These are phyloP conservation scores for Leucocoprinus leucothites DNA, from an alignment of 768 basidiomycete genomes.

Conservation along the genomic window DNA sequence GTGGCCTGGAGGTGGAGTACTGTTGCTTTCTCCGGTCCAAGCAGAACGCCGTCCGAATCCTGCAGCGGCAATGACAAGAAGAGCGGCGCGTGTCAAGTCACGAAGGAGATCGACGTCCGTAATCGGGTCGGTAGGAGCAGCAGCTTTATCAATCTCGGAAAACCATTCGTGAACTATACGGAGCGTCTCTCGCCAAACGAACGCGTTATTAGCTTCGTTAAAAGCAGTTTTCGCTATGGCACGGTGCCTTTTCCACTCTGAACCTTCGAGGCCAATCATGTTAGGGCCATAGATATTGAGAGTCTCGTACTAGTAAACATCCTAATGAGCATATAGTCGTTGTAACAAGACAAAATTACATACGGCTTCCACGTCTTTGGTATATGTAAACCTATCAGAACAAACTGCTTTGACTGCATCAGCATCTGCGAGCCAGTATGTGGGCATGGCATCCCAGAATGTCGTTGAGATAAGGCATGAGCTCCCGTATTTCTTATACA, in stretches of 20 bases:
- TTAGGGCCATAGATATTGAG: constrained; percentile 46
- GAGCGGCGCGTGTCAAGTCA: constrained; percentile 28
- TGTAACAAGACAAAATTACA: constrained; percentile 9
- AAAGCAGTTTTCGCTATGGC: constrained; percentile 45
- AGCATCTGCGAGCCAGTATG: constrained; percentile 41
- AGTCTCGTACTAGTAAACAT: constrained; percentile 29
- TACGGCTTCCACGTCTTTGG: constrained; percentile 37
- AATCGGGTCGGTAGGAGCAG: background rate
- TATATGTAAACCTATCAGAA: constrained; percentile 31
- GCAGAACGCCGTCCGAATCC: constrained; percentile 37
- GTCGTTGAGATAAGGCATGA: constrained; percentile 35
- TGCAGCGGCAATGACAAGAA: constrained; percentile 38
- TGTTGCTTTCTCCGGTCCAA: constrained; percentile 27
- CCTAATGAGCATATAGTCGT: background rate
- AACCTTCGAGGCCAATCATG: constrained; percentile 37
- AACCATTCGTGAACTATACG: constrained; percentile 42
- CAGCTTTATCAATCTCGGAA: constrained; percentile 26
- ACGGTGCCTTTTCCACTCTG: constrained; percentile 48
- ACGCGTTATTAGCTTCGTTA: constrained; percentile 45
- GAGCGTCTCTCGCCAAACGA: constrained; percentile 47
- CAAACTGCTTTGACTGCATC: constrained; percentile 36
- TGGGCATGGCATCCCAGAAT: constrained; percentile 25
- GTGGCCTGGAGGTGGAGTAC: constrained; percentile 26
- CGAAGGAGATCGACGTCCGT: constrained; percentile 19
- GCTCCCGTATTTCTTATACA: constrained; percentile 35